Conservation (phyloP, 2,329 filamentous ascomycete genomes). For the Colletotrichum lini region DNA sequence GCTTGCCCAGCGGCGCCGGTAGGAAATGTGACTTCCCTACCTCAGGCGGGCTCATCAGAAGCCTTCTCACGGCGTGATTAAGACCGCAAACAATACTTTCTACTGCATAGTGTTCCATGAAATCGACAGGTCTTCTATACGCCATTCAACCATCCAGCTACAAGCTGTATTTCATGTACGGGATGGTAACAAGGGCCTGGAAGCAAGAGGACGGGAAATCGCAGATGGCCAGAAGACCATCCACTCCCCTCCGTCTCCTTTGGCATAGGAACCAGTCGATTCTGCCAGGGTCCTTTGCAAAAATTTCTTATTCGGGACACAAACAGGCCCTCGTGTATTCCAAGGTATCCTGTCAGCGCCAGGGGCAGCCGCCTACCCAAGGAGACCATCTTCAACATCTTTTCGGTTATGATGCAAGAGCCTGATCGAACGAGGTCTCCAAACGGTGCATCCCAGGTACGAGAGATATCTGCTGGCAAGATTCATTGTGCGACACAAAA, state of each 20-base stretch:
- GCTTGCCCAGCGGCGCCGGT: no score
- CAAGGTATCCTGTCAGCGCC: background rate
- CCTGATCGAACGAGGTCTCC: background rate
- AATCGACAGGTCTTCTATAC: no score
- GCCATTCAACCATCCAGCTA: background rate
- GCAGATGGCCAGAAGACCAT: background rate
- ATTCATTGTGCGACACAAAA: constrained; percentile 1
- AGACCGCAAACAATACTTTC: no score
- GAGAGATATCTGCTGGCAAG: background rate
- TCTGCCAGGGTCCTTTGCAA: background rate
- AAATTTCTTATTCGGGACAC: background rate
- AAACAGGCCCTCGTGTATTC: background rate
- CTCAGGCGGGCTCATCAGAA: no score
- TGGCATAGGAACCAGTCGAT: background rate
- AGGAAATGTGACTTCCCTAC: no score
- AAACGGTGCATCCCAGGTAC: background rate
- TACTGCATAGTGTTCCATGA: no score
- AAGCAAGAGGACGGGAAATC: background rate
- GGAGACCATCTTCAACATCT: background rate
- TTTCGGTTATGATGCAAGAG: background rate
- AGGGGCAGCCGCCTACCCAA: background rate
- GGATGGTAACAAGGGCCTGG: background rate
- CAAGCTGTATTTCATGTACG: no score
- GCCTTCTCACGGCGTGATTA: no score
- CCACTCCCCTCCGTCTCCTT: background rate